A percentile compares a stretch with the other conserved stretches of the same genome.
Evolutionary conservation across 2,329 filamentous ascomycete species (phyloP).

Genomic region (Alternaria ethzedia): DNA sequence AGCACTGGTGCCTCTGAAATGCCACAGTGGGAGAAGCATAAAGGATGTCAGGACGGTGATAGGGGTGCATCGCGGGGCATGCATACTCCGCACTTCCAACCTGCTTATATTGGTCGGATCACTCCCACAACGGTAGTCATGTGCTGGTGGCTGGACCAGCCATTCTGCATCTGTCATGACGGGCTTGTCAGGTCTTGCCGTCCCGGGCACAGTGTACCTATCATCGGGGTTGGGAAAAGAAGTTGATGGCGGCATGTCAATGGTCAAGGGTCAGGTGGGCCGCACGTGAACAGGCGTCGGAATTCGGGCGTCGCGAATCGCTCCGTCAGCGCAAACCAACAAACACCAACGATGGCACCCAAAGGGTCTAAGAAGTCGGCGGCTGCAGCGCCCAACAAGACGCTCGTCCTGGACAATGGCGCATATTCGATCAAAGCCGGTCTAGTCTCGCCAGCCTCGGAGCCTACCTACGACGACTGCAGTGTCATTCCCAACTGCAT

Average conservation of each 20-base stretch:
- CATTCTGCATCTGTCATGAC: neutral
- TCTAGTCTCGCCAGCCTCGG: constrained; percentile 57
- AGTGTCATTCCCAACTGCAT: constrained; percentile 85
- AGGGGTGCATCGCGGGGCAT: neutral
- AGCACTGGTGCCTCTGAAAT: neutral
- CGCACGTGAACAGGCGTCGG: constrained; percentile 10
- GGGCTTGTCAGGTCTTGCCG: neutral
- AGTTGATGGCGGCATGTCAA: neutral
- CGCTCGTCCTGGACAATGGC: constrained; percentile 92
- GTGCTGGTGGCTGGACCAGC: neutral
- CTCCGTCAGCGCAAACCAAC: neutral
- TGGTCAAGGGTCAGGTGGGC: neutral
- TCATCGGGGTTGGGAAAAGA: neutral
- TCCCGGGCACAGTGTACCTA: neutral
- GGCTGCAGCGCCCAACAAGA: constrained; percentile 48
- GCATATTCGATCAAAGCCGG: constrained; percentile 91
- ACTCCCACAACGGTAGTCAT: neutral
- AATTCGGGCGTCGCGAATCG: neutral
- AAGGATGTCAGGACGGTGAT: neutral
- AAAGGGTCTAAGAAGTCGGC: constrained; percentile 41
- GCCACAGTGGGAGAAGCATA: neutral
- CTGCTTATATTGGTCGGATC: neutral
- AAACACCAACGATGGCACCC: constrained; percentile 34
- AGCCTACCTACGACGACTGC: constrained; percentile 55
- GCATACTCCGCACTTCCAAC: constrained; percentile 2